Conservation (phyloP, 768 basidiomycete genomes). For the Russula foetens region DNA sequence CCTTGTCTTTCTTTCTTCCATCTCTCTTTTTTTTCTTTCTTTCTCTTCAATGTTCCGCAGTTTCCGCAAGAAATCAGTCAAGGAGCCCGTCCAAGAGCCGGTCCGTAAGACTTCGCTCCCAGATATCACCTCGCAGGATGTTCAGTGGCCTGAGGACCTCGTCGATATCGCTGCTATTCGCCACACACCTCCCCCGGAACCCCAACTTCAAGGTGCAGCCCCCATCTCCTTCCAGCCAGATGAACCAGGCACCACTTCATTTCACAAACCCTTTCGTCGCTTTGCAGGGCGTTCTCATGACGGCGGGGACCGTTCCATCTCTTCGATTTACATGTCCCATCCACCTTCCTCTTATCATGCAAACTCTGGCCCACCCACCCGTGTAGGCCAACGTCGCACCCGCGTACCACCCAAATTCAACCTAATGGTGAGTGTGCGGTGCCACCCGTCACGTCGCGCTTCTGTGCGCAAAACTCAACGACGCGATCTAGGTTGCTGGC, state of each 20-base stretch:
- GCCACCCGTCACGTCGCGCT: not conserved
- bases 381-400: slow-evolving; percentile 55
- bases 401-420: slow-evolving; percentile 75
- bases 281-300: slow-evolving; percentile 26
- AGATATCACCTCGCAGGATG: slow-evolving; percentile 62
- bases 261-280: slow-evolving; percentile 75
- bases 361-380: slow-evolving; percentile 30
- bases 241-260: slow-evolving; percentile 52
- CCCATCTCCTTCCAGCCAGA: slow-evolving; percentile 55
- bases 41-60: slow-evolving; percentile 50
- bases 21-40: slow-evolving; percentile 3
- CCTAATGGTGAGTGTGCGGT: slow-evolving; percentile 53
- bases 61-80: slow-evolving; percentile 57
- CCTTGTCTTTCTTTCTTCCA: not conserved
- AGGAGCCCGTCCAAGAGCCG: slow-evolving; percentile 38
- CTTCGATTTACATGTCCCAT: slow-evolving; percentile 58
- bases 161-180: slow-evolving; percentile 65
- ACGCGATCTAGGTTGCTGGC: slow-evolving; percentile 55
- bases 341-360: slow-evolving; percentile 55
- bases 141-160: slow-evolving; percentile 80
- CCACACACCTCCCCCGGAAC: slow-evolving; percentile 31
- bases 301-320: slow-evolving; percentile 49
- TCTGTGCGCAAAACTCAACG: not conserved
- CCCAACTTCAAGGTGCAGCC: slow-evolving; percentile 54
- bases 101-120: slow-evolving; percentile 73